Base-by-base conservation (phyloP, 345 rosid genomes). In the Raphanus raphanistrum region DNA sequence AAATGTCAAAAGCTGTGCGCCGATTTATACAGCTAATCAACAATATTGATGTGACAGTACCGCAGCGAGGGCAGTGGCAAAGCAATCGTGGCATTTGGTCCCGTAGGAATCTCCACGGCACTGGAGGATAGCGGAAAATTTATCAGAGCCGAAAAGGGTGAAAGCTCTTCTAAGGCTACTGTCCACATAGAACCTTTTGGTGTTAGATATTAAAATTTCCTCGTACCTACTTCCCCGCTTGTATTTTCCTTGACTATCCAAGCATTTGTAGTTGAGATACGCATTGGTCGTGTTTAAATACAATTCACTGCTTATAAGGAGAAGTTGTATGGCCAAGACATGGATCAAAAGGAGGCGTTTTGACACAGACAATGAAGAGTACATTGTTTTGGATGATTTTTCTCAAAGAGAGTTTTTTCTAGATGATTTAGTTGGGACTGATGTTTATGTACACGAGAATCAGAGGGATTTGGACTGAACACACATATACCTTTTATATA, bases 271-370 rank as follows among this genome's bases (percentile, higher is more conserved):
- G 58, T 52, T 52, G 26, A 52, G 9, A 52, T 52, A 52, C 26
- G 8, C 58, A 52, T 52, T 52, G 25, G 58, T 52, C 26, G 25
- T 52, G 58, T 52, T 52, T 17, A 54, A 54, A 10, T 27, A 17
- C 27, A n/a, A 54, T 16, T 16, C 27, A 8, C 59, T 54, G 4
- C 10, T n/a, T 27, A 52, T 12, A 63, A 73, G 31, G 21, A 63
- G 2, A 0, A 73, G 6, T 73, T 73, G 77, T n/a, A 41, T 73
- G 58, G 28, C 67, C 2, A 73, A 16, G 17, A 52, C 32, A 21
- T 13, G 36, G 27, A 54, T 58, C 12, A 64, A 64, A 33, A 26
- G 9, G 35, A 52, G 2, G 31, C 48, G 50, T 13, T 55, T 74
- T n/a, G 55, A 8, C 52, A 50, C 9, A n/a, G 52, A 52, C 2